These are phyloP conservation scores for Vaccinium vitisidaea DNA, from an alignment of 148 eudicot genomes.

Conservation along the genomic window DNA sequence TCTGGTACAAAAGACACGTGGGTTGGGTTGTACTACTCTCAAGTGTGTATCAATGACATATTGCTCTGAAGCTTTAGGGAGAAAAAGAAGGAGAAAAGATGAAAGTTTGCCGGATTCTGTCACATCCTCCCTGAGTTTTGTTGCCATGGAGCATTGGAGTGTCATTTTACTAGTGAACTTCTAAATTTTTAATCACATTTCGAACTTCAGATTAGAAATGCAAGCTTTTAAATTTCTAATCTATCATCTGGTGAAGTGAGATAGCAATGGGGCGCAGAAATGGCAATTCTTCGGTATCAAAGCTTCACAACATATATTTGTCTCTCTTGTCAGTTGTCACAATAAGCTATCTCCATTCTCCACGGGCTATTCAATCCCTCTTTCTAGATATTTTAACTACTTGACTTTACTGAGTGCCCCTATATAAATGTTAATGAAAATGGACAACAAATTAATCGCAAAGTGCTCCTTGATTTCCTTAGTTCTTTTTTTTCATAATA, in stretches of 20 bases:
- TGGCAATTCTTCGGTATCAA: not conserved
- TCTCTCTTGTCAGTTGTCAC: not conserved
- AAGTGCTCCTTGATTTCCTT: not conserved
- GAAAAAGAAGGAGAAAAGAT: not conserved
- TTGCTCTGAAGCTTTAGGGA: not conserved
- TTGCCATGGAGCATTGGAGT: not conserved
- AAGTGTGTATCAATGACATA: not conserved
- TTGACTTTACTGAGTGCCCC: not conserved
- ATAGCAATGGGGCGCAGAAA: not conserved
- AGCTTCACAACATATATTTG: not conserved
- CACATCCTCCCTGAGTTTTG: not conserved
- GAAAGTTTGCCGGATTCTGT: not conserved
- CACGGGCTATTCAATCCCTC: not conserved
- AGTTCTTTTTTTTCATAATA: not conserved
- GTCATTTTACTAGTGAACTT: not conserved
- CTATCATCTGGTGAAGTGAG: slow-evolving; percentile 1
- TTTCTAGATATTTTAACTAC: not conserved
- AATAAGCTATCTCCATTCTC: not conserved
- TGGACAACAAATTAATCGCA: not conserved
- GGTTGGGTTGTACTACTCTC: not conserved
- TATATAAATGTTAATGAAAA: not conserved
- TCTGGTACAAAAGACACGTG: not conserved
- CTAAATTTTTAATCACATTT: too few species aligned
- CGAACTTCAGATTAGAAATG: not conserved
- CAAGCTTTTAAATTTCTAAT: not conserved